Evolutionary conservation across 2,329 filamentous ascomycete genomes (phyloP), one percentile per base, ranked within the genome.

Genomic region (Pseudocercospora fuligena): DNA sequence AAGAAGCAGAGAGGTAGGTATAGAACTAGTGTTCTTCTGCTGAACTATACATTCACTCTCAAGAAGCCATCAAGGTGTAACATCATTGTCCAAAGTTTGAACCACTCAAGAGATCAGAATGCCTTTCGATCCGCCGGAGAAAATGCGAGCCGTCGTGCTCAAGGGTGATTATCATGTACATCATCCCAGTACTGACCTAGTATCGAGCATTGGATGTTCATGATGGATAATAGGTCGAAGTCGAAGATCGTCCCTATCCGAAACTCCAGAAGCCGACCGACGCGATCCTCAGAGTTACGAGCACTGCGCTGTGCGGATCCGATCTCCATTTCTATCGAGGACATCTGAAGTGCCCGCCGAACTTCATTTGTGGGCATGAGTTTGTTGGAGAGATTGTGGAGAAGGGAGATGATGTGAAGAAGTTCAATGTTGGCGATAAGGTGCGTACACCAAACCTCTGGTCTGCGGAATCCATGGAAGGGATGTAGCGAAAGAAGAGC

Each of bases 121-220:
- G 64, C 36, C 65, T 4, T 72, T 67, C 58, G 43, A 65, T 65
- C 66, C 72, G 31, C 73, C 75, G 31, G 69, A 78, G 65, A 92
- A 87, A 0, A 97, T 97, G 94, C 91, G 92, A 79, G 93, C 93
- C 31, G 92, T 97, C 31, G 87, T 97, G 63, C 96, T 97, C 81
- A 90, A 94, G 69, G 92, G 90, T 1, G 90, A 91, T 3, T 85
- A 87, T 74, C 88, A 92, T 75, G 74, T 74, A 69, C 85, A 27
- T 43, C 12, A 27, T 19, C 19, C 7, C 60, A 21, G 23, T 21
- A 14, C 19, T 27, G 33, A n/a, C 12, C 21, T 12, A 0, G 36
- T 1, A 16, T 16, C 2, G 11, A 14, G 25, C 11, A 33, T 47
- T 16, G 27, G 4, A n/a, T 6, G n/a, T 12, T 31, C 21, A 9